These are phyloP conservation scores for Hypericum perforatum DNA, from an alignment of 345 rosid species.

Conservation along the genomic window DNA sequence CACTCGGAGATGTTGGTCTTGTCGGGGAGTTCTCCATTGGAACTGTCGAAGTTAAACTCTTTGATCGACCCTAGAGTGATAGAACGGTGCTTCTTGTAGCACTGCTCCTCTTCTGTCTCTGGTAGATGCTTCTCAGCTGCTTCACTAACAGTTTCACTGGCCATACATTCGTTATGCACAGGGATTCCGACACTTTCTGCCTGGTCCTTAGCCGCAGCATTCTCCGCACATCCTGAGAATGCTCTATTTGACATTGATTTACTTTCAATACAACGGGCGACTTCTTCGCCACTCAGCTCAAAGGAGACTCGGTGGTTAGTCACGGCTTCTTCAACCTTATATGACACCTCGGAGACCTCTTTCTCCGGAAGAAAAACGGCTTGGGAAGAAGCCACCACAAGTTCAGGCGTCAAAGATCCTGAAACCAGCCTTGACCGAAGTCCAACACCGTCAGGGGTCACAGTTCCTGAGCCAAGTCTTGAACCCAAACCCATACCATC, in stretches of 20 bases:
- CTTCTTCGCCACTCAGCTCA: conserved; percentile 91
- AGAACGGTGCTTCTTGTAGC: conserved; percentile 43
- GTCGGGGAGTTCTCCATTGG: conserved; percentile 38
- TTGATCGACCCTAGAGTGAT: conserved; percentile 63
- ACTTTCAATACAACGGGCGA: conserved; percentile 74
- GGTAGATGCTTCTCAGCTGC: conserved; percentile 23
- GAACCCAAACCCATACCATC: conserved; percentile 65
- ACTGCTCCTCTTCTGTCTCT: conserved; percentile 39
- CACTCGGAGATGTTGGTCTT: conserved; percentile 50
- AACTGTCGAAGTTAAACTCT: conserved; percentile 79
- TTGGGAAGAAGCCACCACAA: conserved; percentile 32
- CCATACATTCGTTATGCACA: conserved; percentile 10
- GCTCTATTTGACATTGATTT: conserved; percentile 35
- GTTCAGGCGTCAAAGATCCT: conserved; percentile 66
- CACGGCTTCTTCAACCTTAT: conserved; percentile 28
- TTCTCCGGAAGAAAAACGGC: conserved; percentile 28
- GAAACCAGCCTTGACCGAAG: conserved; percentile 38
- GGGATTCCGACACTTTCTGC: conserved; percentile 13
- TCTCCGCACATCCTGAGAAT: conserved; percentile 23
- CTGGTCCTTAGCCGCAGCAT: conserved; percentile 14
- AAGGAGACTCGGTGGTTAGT: conserved; percentile 76
- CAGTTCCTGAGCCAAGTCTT: conserved; percentile 18
- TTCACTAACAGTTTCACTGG: conserved; percentile 22
- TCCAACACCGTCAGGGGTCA: neutral
- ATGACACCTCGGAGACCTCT: conserved; percentile 40